These are phyloP conservation scores for Acacia crassicarpa DNA, from an alignment of 306 rosid genomes.

Conservation along the genomic window DNA sequence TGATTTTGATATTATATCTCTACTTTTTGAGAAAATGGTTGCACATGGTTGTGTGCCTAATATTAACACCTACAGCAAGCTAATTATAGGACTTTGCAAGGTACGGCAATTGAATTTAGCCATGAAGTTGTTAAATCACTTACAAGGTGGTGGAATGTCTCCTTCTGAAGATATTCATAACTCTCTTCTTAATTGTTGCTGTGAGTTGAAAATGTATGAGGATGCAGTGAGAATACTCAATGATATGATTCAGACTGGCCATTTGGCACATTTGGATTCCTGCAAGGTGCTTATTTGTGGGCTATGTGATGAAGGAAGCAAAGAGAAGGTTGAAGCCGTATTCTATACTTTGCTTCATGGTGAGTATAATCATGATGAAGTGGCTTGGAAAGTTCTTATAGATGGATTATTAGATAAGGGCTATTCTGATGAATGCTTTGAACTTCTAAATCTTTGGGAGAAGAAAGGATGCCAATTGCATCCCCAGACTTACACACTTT, in stretches of 20 bases:
- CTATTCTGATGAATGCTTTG: slow-evolving; percentile 54
- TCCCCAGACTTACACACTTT: slow-evolving; percentile 59
- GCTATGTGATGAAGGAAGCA: slow-evolving; percentile 50
- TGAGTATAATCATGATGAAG: slow-evolving; percentile 66
- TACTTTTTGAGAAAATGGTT: slow-evolving; percentile 57
- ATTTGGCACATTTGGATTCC: slow-evolving; percentile 57
- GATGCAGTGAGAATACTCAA: slow-evolving; percentile 49
- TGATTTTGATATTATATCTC: slow-evolving; percentile 47
- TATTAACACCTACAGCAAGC: slow-evolving; percentile 50
- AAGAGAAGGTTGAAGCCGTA: slow-evolving; percentile 48
- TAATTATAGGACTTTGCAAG: slow-evolving; percentile 65
- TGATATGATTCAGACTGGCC: slow-evolving; percentile 51
- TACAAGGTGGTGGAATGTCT: slow-evolving; percentile 48
- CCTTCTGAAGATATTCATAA: slow-evolving; percentile 52
- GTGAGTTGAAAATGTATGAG: slow-evolving; percentile 48
- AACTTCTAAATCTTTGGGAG: slow-evolving; percentile 54
- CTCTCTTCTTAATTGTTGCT: slow-evolving; percentile 58
- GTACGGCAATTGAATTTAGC: slow-evolving; percentile 50
- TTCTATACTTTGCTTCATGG: slow-evolving; percentile 49
- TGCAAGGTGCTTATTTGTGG: slow-evolving; percentile 65
- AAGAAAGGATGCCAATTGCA: slow-evolving; percentile 62
- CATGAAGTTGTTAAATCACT: slow-evolving; percentile 41
- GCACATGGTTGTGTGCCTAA: slow-evolving; percentile 61
- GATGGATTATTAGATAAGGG: slow-evolving; percentile 69
- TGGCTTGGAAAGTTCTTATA: slow-evolving; percentile 73